These are phyloP conservation scores for Plasmodium coatneyi DNA, from an alignment of 169 alveolate genomes.

Conservation along the genomic window DNA sequence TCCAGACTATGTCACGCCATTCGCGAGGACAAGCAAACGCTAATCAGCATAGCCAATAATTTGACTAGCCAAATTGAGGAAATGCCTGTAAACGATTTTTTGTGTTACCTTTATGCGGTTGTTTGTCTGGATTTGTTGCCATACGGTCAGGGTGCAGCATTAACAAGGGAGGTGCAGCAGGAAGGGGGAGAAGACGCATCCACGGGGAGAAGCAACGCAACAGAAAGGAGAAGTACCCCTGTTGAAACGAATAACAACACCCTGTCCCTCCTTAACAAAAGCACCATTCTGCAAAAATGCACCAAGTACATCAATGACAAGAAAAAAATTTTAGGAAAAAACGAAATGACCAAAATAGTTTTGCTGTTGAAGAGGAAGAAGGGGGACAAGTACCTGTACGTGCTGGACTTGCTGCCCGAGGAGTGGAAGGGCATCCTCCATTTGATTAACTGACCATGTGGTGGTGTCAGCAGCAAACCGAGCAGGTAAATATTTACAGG, in stretches of 20 bases:
- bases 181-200: not conserved
- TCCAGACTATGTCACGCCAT: constrained; percentile 64
- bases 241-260: not conserved
- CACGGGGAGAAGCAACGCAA: not conserved
- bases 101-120: constrained; percentile 54
- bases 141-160: not conserved
- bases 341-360: constrained; percentile 70
- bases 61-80: not conserved
- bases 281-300: constrained; percentile 42
- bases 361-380: constrained; percentile 43
- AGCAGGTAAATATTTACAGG: not conserved
- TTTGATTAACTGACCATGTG: constrained; percentile 16
- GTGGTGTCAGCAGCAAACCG: not conserved
- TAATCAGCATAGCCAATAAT: constrained; percentile 35
- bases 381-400: constrained; percentile 21
- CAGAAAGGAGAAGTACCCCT: not conserved
- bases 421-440: constrained; percentile 48
- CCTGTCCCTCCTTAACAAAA: constrained; percentile 23
- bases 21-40: constrained; percentile 27
- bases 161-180: not conserved
- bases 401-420: constrained; percentile 60
- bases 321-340: constrained; percentile 45
- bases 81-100: constrained; percentile 42
- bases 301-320: constrained; percentile 9
- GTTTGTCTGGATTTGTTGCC: constrained; percentile 63